Conservation (phyloP, 2,329 filamentous ascomycete genomes). For the Karstenula rhodostoma region DNA sequence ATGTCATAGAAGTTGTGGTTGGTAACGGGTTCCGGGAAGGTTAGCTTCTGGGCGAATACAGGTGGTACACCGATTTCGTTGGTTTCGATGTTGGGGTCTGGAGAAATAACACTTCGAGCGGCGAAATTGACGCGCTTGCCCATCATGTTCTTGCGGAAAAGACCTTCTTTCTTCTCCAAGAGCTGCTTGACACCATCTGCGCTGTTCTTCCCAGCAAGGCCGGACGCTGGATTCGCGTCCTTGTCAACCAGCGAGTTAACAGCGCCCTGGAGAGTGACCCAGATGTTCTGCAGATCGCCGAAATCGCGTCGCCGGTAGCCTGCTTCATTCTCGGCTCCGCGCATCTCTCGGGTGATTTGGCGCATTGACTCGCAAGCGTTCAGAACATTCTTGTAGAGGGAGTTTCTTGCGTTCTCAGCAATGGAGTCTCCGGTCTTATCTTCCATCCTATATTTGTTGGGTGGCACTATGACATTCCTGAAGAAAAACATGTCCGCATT, state of each 20-base stretch:
- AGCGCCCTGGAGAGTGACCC: slow-evolving; percentile 83
- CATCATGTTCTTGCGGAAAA: slow-evolving; percentile 99
- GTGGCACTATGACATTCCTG: slow-evolving; percentile 83
- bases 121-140: slow-evolving; percentile 99
- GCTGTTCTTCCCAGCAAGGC: slow-evolving; percentile 77
- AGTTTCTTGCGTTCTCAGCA: slow-evolving; percentile 88
- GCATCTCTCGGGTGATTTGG: slow-evolving; percentile 75
- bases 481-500: slow-evolving; percentile 94
- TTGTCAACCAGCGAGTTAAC: slow-evolving; percentile 95
- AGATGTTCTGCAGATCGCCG: slow-evolving; percentile 80
- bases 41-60: slow-evolving; percentile 96
- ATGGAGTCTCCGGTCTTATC: slow-evolving; percentile 83
- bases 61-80: slow-evolving; percentile 98
- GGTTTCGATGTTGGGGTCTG: slow-evolving; percentile 97
- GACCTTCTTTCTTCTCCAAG: slow-evolving; percentile 96
- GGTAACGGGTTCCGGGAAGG: slow-evolving; percentile 96
- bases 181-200: slow-evolving; percentile 98
- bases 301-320: slow-evolving; percentile 67
- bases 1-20: slow-evolving; percentile 96
- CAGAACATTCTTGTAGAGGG: slow-evolving; percentile 84
- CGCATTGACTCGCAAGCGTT: slow-evolving; percentile 76
- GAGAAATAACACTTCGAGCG: slow-evolving; percentile 95
- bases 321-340: slow-evolving; percentile 52
- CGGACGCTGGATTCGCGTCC: slow-evolving; percentile 83
- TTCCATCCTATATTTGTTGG: slow-evolving; percentile 90